These are phyloP conservation scores for Ophiostoma australiae DNA, from an alignment of 2,329 filamentous ascomycete genomes.

Conservation along the genomic window DNA sequence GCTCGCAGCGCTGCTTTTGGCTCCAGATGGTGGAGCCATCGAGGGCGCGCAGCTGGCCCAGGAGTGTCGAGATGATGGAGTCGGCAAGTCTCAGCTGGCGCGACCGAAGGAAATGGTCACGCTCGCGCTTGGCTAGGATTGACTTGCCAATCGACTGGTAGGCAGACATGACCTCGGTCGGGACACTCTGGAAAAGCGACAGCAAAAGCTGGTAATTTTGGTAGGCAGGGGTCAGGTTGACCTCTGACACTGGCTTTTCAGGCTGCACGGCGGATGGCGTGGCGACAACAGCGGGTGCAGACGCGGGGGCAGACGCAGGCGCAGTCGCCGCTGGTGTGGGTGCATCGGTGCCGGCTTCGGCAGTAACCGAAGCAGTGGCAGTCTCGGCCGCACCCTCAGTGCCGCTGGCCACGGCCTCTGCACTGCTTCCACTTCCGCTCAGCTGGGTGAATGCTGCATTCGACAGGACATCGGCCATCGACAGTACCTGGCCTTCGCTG, in stretches of 20 bases:
- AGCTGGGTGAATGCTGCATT: not conserved
- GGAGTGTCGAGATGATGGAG: conserved; percentile 65
- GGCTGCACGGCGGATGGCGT: conserved; percentile 21
- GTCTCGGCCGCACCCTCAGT: not conserved
- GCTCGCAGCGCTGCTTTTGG: conserved; percentile 76
- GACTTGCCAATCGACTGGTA: conserved; percentile 81
- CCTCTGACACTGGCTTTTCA: conserved; percentile 42
- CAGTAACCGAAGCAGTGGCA: not conserved
- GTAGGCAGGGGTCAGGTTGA: conserved; percentile 40
- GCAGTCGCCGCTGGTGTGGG: not conserved
- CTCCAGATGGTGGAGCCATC: conserved; percentile 53
- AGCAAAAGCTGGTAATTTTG: conserved; percentile 75
- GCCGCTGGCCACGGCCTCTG: not conserved
- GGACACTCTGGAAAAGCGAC: conserved; percentile 71
- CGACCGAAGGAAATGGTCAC: conserved; percentile 55
- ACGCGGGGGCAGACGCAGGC: not conserved
- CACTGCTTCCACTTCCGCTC: not conserved
- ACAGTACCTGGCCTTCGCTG: not conserved
- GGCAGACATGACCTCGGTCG: conserved; percentile 75
- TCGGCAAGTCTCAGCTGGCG: conserved; percentile 54
- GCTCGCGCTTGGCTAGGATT: conserved; percentile 67
- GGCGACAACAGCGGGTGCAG: not conserved
- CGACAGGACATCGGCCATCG: conserved; percentile 12
- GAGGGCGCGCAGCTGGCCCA: conserved; percentile 57
- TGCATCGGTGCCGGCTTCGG: conserved; percentile 3